Evolutionary conservation across 2,329 filamentous ascomycete species (phyloP), one percentile per base, ranked within the genome.

Genomic region (Aotearoamyces nothofagi): DNA sequence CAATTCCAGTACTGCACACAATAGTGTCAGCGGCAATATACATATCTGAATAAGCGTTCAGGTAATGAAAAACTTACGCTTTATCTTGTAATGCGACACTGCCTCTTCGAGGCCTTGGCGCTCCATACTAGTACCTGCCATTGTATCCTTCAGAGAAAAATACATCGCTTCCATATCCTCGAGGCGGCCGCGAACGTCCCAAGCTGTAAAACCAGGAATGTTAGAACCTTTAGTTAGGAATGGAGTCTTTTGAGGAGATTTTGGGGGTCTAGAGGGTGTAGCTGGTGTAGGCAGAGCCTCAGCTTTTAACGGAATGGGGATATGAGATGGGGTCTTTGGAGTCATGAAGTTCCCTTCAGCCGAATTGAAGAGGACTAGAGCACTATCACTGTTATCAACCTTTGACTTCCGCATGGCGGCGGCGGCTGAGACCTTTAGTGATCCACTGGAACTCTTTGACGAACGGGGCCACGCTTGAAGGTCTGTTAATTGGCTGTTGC

Each of bases 201-300:
- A 87, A 45, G 68, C 78, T 81, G 66, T 38, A 54, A 60, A 69
- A 17, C 50, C 53, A 43, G 58, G 63, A 39, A 67, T 56, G 64
- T 81, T 77, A 73, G 84, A 82, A 61, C 75, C 58, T 58, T 74
- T 78, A 40, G 66, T 76, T 45, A 87, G 60, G 59, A 66, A 86
- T 2, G 49, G 44, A 9, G 49, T 51, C 39, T 66, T 64, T 26
- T 48, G 47, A 40, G 50, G 37, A 33, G 48, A 45, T 34, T 44
- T 39, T 19, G 40, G 54, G 34, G 58, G 60, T 45, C 60, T 56
- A 40, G 41, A 43, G 22, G 58, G 53, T 39, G 58, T 41, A 9
- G 33, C 31, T 29, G 40, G 41, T 34, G 36, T 34, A 28, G 22
- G 31, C 10, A 34, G 13, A 36, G 39, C 33, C 22, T 42, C 37